Conservation (phyloP, 495 filamentous ascomycete genomes). For the Aeminium ludgeri region DNA sequence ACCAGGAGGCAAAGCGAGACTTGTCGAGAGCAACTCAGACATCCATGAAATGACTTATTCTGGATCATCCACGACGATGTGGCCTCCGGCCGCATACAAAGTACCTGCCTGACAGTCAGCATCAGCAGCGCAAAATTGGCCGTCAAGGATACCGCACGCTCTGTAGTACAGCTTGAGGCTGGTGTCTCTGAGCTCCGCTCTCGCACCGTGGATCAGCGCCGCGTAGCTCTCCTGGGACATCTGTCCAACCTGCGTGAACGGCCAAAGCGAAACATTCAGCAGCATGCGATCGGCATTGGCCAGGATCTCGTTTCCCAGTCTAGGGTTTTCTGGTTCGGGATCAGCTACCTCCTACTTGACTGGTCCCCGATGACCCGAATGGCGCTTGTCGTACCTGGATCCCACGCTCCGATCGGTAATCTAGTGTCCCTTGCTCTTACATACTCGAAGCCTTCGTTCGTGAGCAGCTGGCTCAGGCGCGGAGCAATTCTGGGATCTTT, state of each 20-base stretch:
- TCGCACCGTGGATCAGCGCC: conserved; percentile 3
- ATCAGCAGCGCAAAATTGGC: too few species aligned
- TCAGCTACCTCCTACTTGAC: background rate
- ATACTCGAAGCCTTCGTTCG: conserved; percentile 7
- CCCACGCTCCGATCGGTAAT: conserved; percentile 18
- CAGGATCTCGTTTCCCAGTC: background rate
- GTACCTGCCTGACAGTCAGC: too few species aligned
- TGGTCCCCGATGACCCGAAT: background rate
- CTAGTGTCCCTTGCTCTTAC: background rate
- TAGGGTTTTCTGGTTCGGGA: background rate
- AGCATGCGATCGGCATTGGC: conserved; percentile 2
- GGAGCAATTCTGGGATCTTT: conserved; percentile 22
- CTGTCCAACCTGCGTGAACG: background rate
- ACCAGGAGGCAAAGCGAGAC: too few species aligned
- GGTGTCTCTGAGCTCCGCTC: conserved; percentile 3
- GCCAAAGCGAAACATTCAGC: conserved; percentile 3
- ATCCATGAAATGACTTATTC: too few species aligned
- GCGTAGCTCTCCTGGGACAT: conserved; percentile 2
- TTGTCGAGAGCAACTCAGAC: too few species aligned
- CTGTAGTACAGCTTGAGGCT: conserved; percentile 8
- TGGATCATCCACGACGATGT: too few species aligned
- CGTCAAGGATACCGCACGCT: conserved; percentile 1
- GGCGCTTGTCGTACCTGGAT: conserved; percentile 8
- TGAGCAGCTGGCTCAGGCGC: conserved; percentile 10
- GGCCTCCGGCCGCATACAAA: too few species aligned